Evolutionary conservation across 805 yeast genomes (phyloP).

Genomic region (Wickerhamomyces xylosicus): DNA sequence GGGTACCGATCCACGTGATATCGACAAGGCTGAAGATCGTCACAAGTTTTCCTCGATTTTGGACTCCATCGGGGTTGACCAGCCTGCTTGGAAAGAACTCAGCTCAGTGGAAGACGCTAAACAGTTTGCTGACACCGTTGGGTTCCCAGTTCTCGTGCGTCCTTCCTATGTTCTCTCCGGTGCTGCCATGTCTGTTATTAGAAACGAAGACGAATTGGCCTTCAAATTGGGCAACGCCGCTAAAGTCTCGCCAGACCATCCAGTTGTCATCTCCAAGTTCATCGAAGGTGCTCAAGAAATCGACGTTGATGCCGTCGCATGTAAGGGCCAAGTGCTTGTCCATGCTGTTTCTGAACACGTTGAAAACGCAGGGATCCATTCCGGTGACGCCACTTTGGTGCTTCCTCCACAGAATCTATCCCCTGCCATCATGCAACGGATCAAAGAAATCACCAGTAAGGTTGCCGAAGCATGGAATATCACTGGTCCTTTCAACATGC

Average conservation of each 20-base stretch:
- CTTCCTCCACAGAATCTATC: conserved; percentile 83
- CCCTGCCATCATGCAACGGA: conserved; percentile 53
- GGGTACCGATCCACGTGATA: conserved; percentile 91
- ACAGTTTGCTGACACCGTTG: conserved; percentile 73
- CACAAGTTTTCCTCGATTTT: conserved; percentile 93
- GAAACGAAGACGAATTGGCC: conserved; percentile 69
- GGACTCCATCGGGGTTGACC: conserved; percentile 89
- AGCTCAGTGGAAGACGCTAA: conserved; percentile 81
- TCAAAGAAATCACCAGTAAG: conserved; percentile 84
- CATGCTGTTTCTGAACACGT: conserved; percentile 97
- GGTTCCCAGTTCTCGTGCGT: conserved; percentile 93
- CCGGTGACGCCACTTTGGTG: conserved; percentile 95
- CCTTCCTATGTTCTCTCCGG: conserved; percentile 97
- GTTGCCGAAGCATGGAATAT: conserved; percentile 92
- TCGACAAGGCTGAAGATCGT: conserved; percentile 97
- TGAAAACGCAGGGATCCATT: conserved; percentile 97
- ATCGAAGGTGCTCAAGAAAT: conserved; percentile 95
- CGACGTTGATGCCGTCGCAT: conserved; percentile 94
- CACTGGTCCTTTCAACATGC: conserved; percentile 98
- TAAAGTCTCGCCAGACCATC: conserved; percentile 90
- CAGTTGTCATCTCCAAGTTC: conserved; percentile 94
- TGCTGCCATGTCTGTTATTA: conserved; percentile 96
- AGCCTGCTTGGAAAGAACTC: conserved; percentile 96
- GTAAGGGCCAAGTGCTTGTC: conserved; percentile 76
- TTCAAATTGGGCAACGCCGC: conserved; percentile 79